Evolutionary conservation across 306 rosid species (phyloP), one percentile per base, ranked within the genome.

Genomic region (Lablab purpureus): DNA sequence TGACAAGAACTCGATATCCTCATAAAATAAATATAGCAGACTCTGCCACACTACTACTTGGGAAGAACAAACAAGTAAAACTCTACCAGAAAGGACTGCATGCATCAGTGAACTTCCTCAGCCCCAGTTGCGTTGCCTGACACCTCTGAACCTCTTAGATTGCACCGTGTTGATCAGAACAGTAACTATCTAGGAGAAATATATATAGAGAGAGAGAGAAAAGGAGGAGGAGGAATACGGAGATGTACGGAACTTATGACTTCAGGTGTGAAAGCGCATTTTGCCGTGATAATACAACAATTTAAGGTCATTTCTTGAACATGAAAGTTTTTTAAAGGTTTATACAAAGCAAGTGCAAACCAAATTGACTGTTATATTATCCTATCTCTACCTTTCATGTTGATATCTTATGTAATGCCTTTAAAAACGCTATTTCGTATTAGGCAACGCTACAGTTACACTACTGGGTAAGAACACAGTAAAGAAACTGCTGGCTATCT

Each of bases 61-160:
- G 71, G 80, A 71, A 78, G 80, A 71, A 80, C 71, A 75, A 76
- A 66, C 68, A 63, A 68, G 67, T 11, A 28, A 66, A 47, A n/a
- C 22, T 1, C 50, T 63, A 62, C 9, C 56, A 54, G 34, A 51
- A 78, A 56, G 32, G 22, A 49, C 77, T 21, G 15, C 55, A 32
- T n/a, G n/a, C n/a, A n/a, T n/a, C n/a, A n/a, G n/a, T n/a, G n/a
- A n/a, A n/a, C n/a, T n/a, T n/a, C n/a, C n/a, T n/a, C n/a, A n/a
- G n/a, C 98, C 98, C 98, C 98, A 94, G 10, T 88, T 94, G 82
- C 98, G 96, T 83, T 92, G 94, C 81, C 98, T 89, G 83, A 94
- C 98, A 67, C 98, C 98, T 89, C 97, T 91, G 78, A 85, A 94
- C 76, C 90, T 91, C 91, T 83, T 91, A 72, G 91, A 80, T 40